phyloP scores from a whole-genome alignment of 345 rosid species.

The Eucalyptus dawsonii region DNA sequence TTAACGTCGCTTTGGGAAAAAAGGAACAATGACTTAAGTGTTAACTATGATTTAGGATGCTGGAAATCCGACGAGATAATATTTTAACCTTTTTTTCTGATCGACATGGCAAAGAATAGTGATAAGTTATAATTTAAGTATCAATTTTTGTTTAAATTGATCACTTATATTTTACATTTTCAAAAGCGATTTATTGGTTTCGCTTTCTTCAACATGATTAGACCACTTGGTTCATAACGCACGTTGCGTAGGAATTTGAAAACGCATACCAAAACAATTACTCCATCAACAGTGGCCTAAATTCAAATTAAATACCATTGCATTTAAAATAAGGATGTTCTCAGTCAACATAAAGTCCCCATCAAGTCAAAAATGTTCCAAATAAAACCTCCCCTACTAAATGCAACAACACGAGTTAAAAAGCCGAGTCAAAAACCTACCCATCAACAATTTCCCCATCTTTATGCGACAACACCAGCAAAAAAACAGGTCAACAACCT shows the following conservation, averaged over 20 bases:
- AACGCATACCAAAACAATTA: background rate
- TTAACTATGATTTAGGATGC: too few relatives aligned
- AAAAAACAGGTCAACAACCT: background rate
- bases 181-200: background rate
- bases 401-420: background rate
- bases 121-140: background rate
- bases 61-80: too few relatives aligned
- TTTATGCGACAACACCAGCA: background rate
- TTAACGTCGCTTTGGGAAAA: background rate
- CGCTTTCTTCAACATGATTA: background rate
- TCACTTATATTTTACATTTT: background rate
- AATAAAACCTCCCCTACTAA: background rate
- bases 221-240: background rate
- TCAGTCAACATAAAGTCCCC: background rate
- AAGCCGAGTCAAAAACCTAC: background rate
- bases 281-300: background rate
- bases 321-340: background rate
- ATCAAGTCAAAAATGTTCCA: background rate
- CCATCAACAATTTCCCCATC: background rate
- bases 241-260: background rate
- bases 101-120: accelerated
- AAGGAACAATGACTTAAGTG: too few relatives aligned
- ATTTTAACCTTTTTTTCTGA: too few relatives aligned
- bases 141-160: background rate
- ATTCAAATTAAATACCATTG: background rate